Evolutionary conservation across 768 basidiomycete genomes (phyloP), one percentile per base, ranked within the genome.

Genomic region (Lactarius sanguifluus): DNA sequence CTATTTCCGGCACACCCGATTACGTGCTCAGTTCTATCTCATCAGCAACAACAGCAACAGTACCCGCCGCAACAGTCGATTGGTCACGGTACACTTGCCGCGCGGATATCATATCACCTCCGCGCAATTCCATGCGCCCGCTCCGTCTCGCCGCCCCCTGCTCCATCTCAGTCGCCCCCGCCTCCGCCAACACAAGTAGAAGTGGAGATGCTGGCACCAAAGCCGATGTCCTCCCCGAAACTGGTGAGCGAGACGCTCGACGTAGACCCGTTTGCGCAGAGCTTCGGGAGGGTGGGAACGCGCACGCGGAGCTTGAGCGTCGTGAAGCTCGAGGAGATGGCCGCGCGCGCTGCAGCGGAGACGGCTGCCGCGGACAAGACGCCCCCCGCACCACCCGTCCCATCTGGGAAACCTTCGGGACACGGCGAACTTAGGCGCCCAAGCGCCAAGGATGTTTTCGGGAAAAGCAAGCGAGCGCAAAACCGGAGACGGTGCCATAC

Each of bases 151-250:
- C 90, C 82, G 5, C 80, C 76, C 57, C 82, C 86, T 13, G 86
- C 85, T 70, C 83, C 30, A 84, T 82, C 71, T 81, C 82, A 62
- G 57, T 69, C 62, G 57, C 69, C 43, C 30, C 67, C 56, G 62
- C 69, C 57, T 32, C 67, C 56, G 62, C 69, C 57, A 4, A 69
- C 61, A n/a, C 50, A 40, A 28, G 41, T 47, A 28, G 34, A 36
- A 38, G 38, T 73, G 13, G 78, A 78, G 5, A 77, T 80, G 8
- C 71, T 83, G 1, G 90, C 89, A 0, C 90, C 91, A 3, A 84
- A 87, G 10, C 90, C 90, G 0, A 77, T 88, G 59, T 80, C 84
- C n/a, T 89, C 88, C 0, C 89, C 89, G 8, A 88, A 87, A 69
- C 80, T 81, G 50, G 84, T 62, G 56, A n/a, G n/a, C 5, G 45